Conservation (phyloP, 768 basidiomycete species). For the Kwoniella shandongensis region DNA sequence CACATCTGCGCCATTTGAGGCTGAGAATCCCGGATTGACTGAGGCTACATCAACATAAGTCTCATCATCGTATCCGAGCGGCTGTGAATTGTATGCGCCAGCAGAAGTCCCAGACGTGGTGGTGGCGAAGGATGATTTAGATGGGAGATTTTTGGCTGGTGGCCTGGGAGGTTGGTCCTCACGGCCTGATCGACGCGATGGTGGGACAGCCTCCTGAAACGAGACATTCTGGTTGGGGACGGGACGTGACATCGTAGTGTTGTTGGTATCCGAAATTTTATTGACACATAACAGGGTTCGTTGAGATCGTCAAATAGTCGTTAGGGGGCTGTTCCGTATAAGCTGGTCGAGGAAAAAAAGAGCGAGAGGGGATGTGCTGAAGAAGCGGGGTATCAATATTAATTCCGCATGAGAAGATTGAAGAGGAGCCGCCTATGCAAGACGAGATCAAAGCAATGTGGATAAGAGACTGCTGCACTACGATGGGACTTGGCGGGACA, state of each 20-base stretch:
- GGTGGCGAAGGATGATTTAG: slow-evolving; percentile 31
- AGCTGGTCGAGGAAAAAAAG: too few species aligned
- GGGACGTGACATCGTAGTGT: slow-evolving; percentile 40
- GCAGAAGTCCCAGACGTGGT: slow-evolving; percentile 22
- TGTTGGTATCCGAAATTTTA: too few species aligned
- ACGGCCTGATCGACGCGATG: slow-evolving; percentile 34
- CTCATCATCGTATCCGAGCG: slow-evolving; percentile 33
- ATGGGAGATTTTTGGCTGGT: slow-evolving; percentile 33
- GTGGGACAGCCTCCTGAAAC: slow-evolving; percentile 36
- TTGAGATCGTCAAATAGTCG: not conserved
- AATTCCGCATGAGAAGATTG: too few species aligned
- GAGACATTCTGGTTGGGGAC: slow-evolving; percentile 38
- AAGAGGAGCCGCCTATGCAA: too few species aligned
- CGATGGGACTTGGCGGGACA: too few species aligned
- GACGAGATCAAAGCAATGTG: too few species aligned
- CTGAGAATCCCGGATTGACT: slow-evolving; percentile 39
- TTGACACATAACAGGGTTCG: not conserved
- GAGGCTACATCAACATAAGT: slow-evolving; percentile 37
- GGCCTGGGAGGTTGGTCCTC: slow-evolving; percentile 41
- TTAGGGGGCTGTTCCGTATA: too few species aligned
- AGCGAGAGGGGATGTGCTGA: too few species aligned
- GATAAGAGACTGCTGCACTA: too few species aligned
- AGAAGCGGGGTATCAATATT: too few species aligned
- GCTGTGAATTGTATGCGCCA: slow-evolving; percentile 11
- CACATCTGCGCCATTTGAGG: slow-evolving; percentile 49